Conservation (phyloP, 352 stramenopile genomes). For the Thalassiosira livingstoniorum region DNA sequence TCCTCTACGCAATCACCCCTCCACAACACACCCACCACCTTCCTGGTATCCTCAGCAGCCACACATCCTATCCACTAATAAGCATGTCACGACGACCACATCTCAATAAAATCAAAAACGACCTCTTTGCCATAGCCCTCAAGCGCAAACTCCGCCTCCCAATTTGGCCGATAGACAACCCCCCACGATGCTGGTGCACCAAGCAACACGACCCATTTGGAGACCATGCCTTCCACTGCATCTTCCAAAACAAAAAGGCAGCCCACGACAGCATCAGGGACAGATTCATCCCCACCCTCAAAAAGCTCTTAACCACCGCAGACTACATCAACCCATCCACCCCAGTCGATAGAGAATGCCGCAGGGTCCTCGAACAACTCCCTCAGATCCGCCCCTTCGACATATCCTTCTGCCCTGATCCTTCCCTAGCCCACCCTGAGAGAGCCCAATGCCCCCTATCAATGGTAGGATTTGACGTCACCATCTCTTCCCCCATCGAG, state of each 20-base stretch:
- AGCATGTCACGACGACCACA: background rate
- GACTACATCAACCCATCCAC: background rate
- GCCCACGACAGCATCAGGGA: slow-evolving; percentile 11
- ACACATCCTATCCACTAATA: background rate
- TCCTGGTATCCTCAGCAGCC: background rate
- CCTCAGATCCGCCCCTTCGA: background rate
- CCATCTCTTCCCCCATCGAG: background rate
- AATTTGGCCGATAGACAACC: background rate
- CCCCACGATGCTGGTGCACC: background rate
- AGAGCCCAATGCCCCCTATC: no score
- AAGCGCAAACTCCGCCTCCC: slow-evolving; percentile 19
- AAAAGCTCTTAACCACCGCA: background rate
- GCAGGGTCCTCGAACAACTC: background rate
- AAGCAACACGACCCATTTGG: slow-evolving; percentile 6
- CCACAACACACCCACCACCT: slow-evolving; percentile 8
- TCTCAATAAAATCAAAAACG: background rate
- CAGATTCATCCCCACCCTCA: background rate
- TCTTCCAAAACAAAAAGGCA: slow-evolving; percentile 2
- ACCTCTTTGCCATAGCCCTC: background rate
- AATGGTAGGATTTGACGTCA: slow-evolving; percentile 14
- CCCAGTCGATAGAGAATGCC: background rate
- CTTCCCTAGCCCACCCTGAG: background rate
- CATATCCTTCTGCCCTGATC: background rate
- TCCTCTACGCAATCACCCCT: no score
- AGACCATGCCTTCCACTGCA: slow-evolving; percentile 12